Evolutionary conservation across 2,329 filamentous ascomycete genomes (phyloP), one percentile per base, ranked within the genome.

Genomic region (Sporothrix schenckii): DNA sequence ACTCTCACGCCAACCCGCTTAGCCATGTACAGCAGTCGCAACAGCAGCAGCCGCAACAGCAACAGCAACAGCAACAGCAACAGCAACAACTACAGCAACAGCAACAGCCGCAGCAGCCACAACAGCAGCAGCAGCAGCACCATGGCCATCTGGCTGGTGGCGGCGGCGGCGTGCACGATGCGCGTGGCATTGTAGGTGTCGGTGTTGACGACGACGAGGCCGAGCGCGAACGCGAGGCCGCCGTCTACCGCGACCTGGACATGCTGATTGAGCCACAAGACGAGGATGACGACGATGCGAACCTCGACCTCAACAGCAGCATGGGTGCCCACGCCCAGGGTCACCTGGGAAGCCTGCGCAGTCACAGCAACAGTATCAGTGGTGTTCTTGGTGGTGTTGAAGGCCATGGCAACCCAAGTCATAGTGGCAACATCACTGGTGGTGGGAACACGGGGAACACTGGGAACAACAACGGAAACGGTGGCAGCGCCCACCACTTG

Each of bases 221-320:
- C 13, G 80, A 80, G 2, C 78, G 81, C 9, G 81, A 82, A 56
- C 78, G 81, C 11, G 81, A 82, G 52, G 79, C 81, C 1, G 73
- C 71, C 0, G 81, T 85, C 41, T 83, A 86, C 52, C 79, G 80
- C 19, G 84, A 86, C 69, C 73, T 86, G 72, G 84, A 85, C 58
- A 85, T 86, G 83, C 73, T 86, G 70, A 84, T 86, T 49, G 81
- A 83, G 70, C 81, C 83, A 53, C 78, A 80, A 39, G 79, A 81
- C 24, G 82, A 80, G 0, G 83, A 84, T 0, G 81, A 84, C 0
- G 82, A 83, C 1, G 78, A 76, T 52, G 60, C 41, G 27, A 61
- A 66, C 71, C 69, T 65, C 61, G 34, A 50, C 14, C 61, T 65
- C 61, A 41, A 72, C 83, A 52, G 27, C 21, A 56, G 34, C 16